Percentiles rank a stretch among this genome's conserved stretches.
phyloP scores from a whole-genome alignment of 1,284 basidiomycete species.

The Cutaneotrichosporon daszewskae region DNA sequence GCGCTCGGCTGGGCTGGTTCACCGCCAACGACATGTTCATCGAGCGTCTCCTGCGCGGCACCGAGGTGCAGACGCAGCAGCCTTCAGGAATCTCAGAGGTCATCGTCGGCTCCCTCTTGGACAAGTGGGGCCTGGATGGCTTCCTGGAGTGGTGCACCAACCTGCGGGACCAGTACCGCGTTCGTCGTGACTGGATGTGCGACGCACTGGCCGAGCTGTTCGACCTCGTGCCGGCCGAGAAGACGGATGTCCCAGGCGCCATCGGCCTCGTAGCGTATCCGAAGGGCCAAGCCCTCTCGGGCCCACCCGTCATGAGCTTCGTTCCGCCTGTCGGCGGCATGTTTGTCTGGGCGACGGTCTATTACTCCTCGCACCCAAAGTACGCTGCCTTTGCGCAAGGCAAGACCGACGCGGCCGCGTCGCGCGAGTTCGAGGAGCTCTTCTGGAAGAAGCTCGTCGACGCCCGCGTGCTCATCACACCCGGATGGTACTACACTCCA shows the following conservation, averaged over 20 bases:
- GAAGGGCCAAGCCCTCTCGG: slow-evolving; percentile 7
- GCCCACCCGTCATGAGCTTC: slow-evolving; percentile 54
- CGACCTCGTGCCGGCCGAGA: slow-evolving; percentile 17
- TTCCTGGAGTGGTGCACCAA: slow-evolving; percentile 67
- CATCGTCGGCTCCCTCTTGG: slow-evolving; percentile 58
- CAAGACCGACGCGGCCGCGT: slow-evolving; percentile 1
- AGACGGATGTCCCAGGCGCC: slow-evolving; percentile 10
- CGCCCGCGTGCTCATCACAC: slow-evolving; percentile 20
- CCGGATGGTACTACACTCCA: slow-evolving; percentile 25
- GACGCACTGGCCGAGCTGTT: slow-evolving; percentile 13
- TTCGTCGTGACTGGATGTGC: slow-evolving; percentile 37
- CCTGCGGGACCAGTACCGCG: slow-evolving; percentile 37
- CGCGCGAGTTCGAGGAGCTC: slow-evolving; percentile 18
- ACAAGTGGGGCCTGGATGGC: slow-evolving; percentile 59
- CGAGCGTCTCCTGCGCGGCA: slow-evolving; percentile 62
- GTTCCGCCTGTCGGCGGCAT: slow-evolving; percentile 53
- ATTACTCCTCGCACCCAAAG: slow-evolving; percentile 19
- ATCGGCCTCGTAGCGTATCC: slow-evolving; percentile 20
- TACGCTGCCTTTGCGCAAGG: slow-evolving; percentile 8
- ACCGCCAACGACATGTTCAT: slow-evolving; percentile 51
- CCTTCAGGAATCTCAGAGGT: slow-evolving; percentile 60
- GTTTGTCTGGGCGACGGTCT: slow-evolving; percentile 35
- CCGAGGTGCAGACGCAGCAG: slow-evolving; percentile 62
- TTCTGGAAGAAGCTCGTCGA: slow-evolving; percentile 22
- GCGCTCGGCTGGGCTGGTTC: slow-evolving; percentile 67